Conservation (phyloP, 495 filamentous ascomycete species). For the Pyrenula aspistea region DNA sequence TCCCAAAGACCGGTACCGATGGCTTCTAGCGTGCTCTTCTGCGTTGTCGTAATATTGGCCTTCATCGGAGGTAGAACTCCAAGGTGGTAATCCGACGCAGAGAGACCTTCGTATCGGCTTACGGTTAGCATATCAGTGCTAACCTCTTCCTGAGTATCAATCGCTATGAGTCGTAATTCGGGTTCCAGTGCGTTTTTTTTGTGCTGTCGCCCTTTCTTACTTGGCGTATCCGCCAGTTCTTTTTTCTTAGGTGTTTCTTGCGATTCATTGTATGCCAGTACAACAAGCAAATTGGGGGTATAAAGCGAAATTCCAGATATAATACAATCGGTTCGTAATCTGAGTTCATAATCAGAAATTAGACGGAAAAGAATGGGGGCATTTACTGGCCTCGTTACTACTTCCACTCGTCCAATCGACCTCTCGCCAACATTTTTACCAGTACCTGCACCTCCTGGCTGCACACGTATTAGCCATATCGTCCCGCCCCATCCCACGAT, state of each 20-base stretch:
- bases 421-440: slow-evolving; percentile 60
- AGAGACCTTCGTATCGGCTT: slow-evolving; percentile 71
- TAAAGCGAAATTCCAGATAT: slow-evolving; percentile 96
- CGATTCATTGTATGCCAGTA: slow-evolving; percentile 78
- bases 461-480: slow-evolving; percentile 89
- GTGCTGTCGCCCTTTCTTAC: slow-evolving; percentile 43
- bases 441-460: slow-evolving; percentile 56
- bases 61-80: slow-evolving; percentile 67
- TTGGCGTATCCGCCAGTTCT: slow-evolving; percentile 18
- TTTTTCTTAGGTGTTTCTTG: slow-evolving; percentile 37
- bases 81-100: slow-evolving; percentile 88
- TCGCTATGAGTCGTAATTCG: slow-evolving; percentile 81
- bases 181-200: slow-evolving; percentile 68
- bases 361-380: no score
- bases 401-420: slow-evolving; percentile 70
- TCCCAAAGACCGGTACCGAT: slow-evolving; percentile 59
- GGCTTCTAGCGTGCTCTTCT: slow-evolving; percentile 47
- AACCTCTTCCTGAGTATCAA: slow-evolving; percentile 64
- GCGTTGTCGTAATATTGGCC: slow-evolving; percentile 41
- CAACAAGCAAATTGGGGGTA: slow-evolving; percentile 77
- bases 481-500: slow-evolving; percentile 92
- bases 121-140: slow-evolving; percentile 74
- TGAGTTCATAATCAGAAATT: slow-evolving; percentile 28
- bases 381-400: slow-evolving; percentile 76
- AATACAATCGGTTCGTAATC: slow-evolving; percentile 88